Percentiles rank a stretch among this genome's conserved stretches.
phyloP scores from a whole-genome alignment of 345 rosid genomes.

The Moricandia arvensis region DNA sequence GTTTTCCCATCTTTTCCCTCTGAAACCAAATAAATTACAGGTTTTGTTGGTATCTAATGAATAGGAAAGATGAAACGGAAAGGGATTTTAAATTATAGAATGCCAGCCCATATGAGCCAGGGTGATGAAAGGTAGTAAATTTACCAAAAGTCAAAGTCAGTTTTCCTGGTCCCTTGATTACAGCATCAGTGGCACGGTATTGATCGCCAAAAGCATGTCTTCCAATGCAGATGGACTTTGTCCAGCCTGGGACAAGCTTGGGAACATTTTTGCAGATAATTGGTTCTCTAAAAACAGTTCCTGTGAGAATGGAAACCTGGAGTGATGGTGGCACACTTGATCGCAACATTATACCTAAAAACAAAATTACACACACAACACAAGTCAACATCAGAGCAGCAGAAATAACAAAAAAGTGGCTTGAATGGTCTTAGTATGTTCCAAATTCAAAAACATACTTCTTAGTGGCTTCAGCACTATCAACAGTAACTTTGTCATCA shows the following conservation, averaged over 20 bases:
- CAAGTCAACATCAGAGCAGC: not conserved
- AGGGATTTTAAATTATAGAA: not conserved
- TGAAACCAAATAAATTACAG: constrained; percentile 42
- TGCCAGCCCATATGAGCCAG: not conserved
- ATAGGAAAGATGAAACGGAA: too few species aligned
- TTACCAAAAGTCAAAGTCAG: constrained; percentile 87
- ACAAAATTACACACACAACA: not conserved
- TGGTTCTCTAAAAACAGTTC: constrained; percentile 96
- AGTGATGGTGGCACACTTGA: constrained; percentile 97
- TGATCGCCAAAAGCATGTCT: constrained; percentile 99
- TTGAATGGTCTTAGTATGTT: not conserved
- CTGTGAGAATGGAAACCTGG: constrained; percentile 73
- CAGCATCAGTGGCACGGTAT: constrained; percentile 87
- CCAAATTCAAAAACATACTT: constrained; percentile 41
- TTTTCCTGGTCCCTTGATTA: constrained; percentile 87
- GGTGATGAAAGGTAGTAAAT: not conserved
- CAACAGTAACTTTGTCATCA: constrained; percentile 59
- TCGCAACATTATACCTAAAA: constrained; percentile 90
- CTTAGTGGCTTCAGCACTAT: constrained; percentile 72
- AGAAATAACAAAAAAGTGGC: not conserved
- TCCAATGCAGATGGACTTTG: constrained; percentile 32
- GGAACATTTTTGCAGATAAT: constrained; percentile 92
- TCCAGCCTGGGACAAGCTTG: constrained; percentile 88
- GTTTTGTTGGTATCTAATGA: too few species aligned
- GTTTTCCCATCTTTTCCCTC: constrained; percentile 76